Conservation (phyloP, 306 rosid genomes). For the Lotus japonicus region DNA sequence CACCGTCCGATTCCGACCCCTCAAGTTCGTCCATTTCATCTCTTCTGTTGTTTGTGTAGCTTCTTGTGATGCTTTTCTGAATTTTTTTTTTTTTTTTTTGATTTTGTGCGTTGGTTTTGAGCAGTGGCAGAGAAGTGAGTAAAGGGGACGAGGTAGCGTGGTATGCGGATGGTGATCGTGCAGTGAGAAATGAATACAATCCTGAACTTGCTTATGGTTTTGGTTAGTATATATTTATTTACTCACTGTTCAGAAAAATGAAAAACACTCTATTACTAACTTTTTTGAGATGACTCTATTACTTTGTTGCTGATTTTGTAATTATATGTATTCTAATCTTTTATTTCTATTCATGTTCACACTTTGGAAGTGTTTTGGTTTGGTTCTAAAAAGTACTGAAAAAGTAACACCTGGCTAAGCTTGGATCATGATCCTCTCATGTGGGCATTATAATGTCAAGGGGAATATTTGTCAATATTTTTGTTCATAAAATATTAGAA, state of each 20-base stretch:
- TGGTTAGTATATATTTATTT: slow-evolving; percentile 36
- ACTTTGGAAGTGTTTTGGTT: neutral
- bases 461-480: no score
- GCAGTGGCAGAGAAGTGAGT: slow-evolving; percentile 64
- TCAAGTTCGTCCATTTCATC: slow-evolving; percentile 42
- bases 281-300: no score
- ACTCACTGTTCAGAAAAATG: neutral
- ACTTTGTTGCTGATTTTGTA: neutral
- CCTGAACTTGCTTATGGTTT: slow-evolving; percentile 63
- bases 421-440: no score
- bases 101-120: neutral
- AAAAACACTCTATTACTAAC: neutral
- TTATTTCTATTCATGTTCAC: neutral
- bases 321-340: neutral
- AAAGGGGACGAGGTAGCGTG: slow-evolving; percentile 89
- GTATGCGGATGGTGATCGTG: slow-evolving; percentile 75
- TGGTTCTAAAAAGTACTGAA: neutral
- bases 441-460: no score
- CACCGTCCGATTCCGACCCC: slow-evolving; percentile 85
- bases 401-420: no score
- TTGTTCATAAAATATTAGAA: no score
- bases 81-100: neutral
- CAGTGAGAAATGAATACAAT: slow-evolving; percentile 66
- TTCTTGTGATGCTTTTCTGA: neutral
- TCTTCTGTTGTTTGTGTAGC: neutral